Conservation (phyloP, 1,139 yeast genomes). For the Debaryomyces udenii region DNA sequence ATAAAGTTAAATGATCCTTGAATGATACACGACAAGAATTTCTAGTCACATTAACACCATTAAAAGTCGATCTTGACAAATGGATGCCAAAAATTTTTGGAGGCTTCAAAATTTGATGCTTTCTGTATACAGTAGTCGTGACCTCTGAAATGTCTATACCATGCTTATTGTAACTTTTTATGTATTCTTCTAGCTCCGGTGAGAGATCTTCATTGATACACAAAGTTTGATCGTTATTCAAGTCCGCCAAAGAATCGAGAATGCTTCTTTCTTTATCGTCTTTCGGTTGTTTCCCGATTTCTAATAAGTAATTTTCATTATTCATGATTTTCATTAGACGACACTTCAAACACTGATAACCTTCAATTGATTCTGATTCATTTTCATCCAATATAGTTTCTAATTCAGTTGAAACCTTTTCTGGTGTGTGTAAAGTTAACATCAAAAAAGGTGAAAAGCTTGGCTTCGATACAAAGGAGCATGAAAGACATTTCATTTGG, state of each 20-base stretch:
- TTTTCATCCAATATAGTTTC: conserved; percentile 58
- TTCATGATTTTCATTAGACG: conserved; percentile 53
- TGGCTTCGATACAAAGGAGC: conserved; percentile 66
- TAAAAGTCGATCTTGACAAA: conserved; percentile 77
- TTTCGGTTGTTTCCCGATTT: conserved; percentile 15
- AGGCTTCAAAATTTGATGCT: conserved; percentile 60
- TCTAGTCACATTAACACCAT: conserved; percentile 70
- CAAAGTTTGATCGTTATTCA: conserved; percentile 35
- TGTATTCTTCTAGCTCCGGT: conserved; percentile 44
- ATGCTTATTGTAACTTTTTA: conserved; percentile 46
- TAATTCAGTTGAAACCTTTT: conserved; percentile 49
- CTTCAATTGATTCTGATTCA: conserved; percentile 73
- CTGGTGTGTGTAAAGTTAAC: conserved; percentile 76
- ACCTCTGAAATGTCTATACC: conserved; percentile 49
- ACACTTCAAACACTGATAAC: conserved; percentile 78
- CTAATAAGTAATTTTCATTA: conserved; percentile 25
- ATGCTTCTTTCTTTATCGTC: conserved; percentile 19
- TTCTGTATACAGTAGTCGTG: conserved; percentile 68
- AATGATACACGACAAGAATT: conserved; percentile 76
- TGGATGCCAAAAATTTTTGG: conserved; percentile 78
- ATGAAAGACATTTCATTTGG: conserved; percentile 67
- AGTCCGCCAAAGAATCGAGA: conserved; percentile 30
- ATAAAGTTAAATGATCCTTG: conserved; percentile 57
- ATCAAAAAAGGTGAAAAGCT: conserved; percentile 67
- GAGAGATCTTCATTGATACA: conserved; percentile 66